Conservation (phyloP, 192 early-diverging fungal genomes). For the Dissophora ornata region DNA sequence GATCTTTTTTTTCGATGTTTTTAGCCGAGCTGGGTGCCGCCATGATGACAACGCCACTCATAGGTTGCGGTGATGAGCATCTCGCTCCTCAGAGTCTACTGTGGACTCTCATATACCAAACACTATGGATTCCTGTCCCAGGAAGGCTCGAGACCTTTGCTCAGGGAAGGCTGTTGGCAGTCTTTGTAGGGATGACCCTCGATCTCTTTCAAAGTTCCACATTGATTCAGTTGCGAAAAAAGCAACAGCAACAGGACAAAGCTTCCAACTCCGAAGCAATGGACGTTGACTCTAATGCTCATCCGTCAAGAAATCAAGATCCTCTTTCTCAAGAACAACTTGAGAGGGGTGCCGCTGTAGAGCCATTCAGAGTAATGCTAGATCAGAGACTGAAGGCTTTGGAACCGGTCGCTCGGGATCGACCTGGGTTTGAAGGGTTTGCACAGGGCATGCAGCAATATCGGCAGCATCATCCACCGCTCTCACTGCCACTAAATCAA, state of each 20-base stretch:
- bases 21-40: slow-evolving; percentile 46
- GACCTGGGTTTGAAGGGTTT: slow-evolving; percentile 51
- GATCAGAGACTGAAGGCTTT: slow-evolving; percentile 26
- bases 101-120: slow-evolving; percentile 37
- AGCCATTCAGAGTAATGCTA: slow-evolving; percentile 31
- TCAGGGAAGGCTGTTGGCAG: slow-evolving; percentile 30
- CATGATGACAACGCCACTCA: slow-evolving; percentile 45
- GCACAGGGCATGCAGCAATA: slow-evolving; percentile 37
- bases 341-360: slow-evolving; percentile 40
- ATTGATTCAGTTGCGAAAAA: slow-evolving; percentile 17
- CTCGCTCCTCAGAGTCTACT: slow-evolving; percentile 36
- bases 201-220: slow-evolving; percentile 42
- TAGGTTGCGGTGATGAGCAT: slow-evolving; percentile 26
- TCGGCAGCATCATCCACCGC: slow-evolving; percentile 19
- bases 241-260: slow-evolving; percentile 2
- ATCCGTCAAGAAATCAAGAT: too few species aligned
- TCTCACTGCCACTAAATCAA: slow-evolving; percentile 17
- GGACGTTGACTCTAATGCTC: too few species aligned
- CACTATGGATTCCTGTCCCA: slow-evolving; percentile 46
- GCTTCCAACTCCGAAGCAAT: not conserved
- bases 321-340: slow-evolving; percentile 21
- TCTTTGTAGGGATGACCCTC: slow-evolving; percentile 42
- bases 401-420: slow-evolving; percentile 27
- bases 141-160: slow-evolving; percentile 37
- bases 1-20: too few species aligned